Percentiles rank a stretch among this genome's conserved stretches.
phyloP scores from a whole-genome alignment of 2,329 filamentous ascomycete species.

The Trichoderma afroharzianum region DNA sequence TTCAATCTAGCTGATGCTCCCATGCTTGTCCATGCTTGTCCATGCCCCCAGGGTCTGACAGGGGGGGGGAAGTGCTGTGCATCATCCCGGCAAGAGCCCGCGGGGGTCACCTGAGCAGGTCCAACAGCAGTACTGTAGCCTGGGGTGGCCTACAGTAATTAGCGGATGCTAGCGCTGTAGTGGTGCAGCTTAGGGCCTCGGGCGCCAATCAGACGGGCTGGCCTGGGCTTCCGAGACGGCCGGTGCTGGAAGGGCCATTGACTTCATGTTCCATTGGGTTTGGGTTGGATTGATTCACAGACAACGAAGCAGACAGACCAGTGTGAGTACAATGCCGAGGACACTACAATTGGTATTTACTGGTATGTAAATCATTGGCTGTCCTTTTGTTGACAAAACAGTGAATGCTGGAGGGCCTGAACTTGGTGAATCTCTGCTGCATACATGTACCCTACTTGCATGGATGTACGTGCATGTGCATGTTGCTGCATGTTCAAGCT shows the following conservation, averaged over 20 bases:
- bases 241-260: neutral
- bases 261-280: neutral
- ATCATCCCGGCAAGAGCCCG: slow-evolving; percentile 5
- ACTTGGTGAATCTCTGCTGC: accelerated
- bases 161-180: neutral
- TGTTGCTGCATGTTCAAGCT: neutral
- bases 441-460: neutral
- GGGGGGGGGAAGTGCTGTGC: slow-evolving; percentile 7
- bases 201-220: slow-evolving; percentile 6
- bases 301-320: neutral
- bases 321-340: neutral
- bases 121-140: neutral
- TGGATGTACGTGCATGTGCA: neutral
- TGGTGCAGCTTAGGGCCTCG: neutral
- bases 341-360: neutral
- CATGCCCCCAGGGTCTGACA: slow-evolving; percentile 8
- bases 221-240: slow-evolving; percentile 6
- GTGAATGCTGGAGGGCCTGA: neutral
- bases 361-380: neutral
- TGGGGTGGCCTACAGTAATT: neutral
- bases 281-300: neutral
- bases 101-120: slow-evolving; percentile 12
- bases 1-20: slow-evolving; percentile 5
- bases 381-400: neutral
- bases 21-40: neutral